Evolutionary conservation across 2,329 filamentous ascomycete species (phyloP), one percentile per base, ranked within the genome.

Genomic region (Colletotrichum sp.): DNA sequence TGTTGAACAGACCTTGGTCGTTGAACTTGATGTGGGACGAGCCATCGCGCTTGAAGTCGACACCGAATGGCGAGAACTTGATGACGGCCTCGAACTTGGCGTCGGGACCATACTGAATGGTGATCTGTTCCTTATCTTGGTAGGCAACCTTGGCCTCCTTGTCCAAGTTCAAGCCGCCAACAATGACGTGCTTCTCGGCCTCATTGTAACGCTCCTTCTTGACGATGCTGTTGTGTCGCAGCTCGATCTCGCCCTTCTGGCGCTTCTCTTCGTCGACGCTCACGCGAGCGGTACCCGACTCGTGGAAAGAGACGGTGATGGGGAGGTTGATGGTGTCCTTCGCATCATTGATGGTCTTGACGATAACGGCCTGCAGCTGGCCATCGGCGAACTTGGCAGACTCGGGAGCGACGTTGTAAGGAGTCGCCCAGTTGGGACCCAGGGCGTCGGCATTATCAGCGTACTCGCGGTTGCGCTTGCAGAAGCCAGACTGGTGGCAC

Each of bases 191-290:
- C 78, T 95, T 92, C 79, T 94, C 94, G 16, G 94, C 94, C 85
- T 98, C 97, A 80, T 98, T 98, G 85, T 99, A 99, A 78, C 97
- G 92, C 83, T 99, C 95, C 85, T 99, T 99, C 80, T 95, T 92
- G 8, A 92, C 94, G 80, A 92, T 92, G 85, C 97, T 98, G 80
- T 93, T 91, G 84, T 98, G 94, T 76, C 97, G 91, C 74, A 99
- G 88, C 79, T 95, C 93, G 77, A 99, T 98, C 6, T 98, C 94
- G 72, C 96, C 95, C 82, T 96, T 96, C 84, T 94, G 92, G 75
- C 97, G 92, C 86, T 92, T 95, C 87, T 98, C 95, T 85, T 99
- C 97, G 84, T 99, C 97, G 76, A 99, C 89, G 1, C 94, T 95
- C 65, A 99, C 93, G 77, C 97, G 94, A 28, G 95, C 95, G 73